Evolutionary conservation across 1,284 basidiomycete genomes (phyloP).

Genomic region (Dichomitus squalens): DNA sequence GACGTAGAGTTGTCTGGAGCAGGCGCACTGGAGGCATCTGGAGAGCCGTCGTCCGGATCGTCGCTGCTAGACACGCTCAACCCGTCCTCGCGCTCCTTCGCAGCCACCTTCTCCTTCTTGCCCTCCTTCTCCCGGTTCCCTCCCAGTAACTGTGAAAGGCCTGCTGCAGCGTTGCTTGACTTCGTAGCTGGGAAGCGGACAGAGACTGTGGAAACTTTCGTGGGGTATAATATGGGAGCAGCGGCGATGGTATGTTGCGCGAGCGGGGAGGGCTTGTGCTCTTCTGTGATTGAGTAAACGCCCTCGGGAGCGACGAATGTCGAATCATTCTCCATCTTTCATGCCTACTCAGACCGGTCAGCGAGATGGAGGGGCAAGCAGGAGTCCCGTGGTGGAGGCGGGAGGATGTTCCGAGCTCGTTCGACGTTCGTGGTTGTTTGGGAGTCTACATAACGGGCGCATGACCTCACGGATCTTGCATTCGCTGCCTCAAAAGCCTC

Average conservation of each 20-base stretch:
- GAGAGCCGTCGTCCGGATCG: constrained; percentile 60
- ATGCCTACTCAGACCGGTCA: constrained; percentile 18
- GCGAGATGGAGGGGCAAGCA: neutral
- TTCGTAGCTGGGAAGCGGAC: constrained; percentile 66
- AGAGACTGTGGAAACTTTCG: constrained; percentile 61
- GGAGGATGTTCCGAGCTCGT: neutral
- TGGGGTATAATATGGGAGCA: constrained; percentile 55
- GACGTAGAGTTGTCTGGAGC: constrained; percentile 34
- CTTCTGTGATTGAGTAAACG: constrained; percentile 84
- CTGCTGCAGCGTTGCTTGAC: constrained; percentile 50
- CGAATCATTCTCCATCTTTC: constrained; percentile 74
- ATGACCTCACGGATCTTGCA: constrained; percentile 26
- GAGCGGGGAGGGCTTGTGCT: constrained; percentile 65
- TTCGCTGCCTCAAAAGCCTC: constrained; percentile 2
- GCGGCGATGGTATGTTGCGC: constrained; percentile 49
- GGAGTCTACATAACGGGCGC: neutral
- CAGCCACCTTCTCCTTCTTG: constrained; percentile 46
- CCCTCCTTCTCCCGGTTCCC: constrained; percentile 58
- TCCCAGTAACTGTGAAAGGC: constrained; percentile 67
- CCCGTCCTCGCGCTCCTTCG: constrained; percentile 54
- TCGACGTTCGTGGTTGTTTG: neutral
- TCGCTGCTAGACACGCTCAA: constrained; percentile 78
- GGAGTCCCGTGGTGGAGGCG: constrained; percentile 15
- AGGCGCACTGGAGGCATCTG: constrained; percentile 43
- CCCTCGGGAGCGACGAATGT: constrained; percentile 87